Conservation (phyloP, 192 early-diverging fungal species). For the Coemansia sp. region DNA sequence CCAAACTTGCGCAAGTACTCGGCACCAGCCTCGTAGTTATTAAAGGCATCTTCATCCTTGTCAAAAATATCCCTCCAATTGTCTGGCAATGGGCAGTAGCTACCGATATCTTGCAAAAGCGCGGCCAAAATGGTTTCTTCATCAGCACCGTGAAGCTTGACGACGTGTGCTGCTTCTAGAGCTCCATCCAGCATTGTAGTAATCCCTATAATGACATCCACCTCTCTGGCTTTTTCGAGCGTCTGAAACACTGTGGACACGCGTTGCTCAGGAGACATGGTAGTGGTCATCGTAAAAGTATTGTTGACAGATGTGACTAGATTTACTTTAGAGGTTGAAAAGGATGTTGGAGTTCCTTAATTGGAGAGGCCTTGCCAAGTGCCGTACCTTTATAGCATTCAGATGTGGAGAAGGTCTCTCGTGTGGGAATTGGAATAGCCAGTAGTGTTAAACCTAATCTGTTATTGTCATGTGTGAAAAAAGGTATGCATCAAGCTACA, state of each 20-base stretch:
- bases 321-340: background rate
- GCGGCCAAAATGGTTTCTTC: too few species aligned
- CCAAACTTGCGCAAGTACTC: slow-evolving; percentile 55
- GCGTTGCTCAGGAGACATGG: background rate
- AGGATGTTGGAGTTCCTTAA: too few species aligned
- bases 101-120: slow-evolving; percentile 58
- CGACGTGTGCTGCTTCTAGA: too few species aligned
- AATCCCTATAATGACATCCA: slow-evolving; percentile 60
- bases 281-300: background rate
- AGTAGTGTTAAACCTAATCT: background rate
- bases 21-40: slow-evolving; percentile 60
- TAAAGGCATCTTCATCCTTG: slow-evolving; percentile 21
- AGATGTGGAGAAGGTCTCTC: too few species aligned
- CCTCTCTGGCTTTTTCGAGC: slow-evolving; percentile 52
- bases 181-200: slow-evolving; percentile 8
- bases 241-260: slow-evolving; percentile 13
- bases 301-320: background rate
- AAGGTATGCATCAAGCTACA: too few species aligned
- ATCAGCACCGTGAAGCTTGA: too few species aligned
- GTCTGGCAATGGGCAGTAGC: slow-evolving; percentile 53
- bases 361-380: background rate
- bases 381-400: background rate
- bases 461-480: background rate
- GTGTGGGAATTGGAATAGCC: background rate
- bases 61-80: background rate